Base-by-base conservation (phyloP, 2,329 filamentous ascomycete genomes). In the Arthroderma sp. region DNA sequence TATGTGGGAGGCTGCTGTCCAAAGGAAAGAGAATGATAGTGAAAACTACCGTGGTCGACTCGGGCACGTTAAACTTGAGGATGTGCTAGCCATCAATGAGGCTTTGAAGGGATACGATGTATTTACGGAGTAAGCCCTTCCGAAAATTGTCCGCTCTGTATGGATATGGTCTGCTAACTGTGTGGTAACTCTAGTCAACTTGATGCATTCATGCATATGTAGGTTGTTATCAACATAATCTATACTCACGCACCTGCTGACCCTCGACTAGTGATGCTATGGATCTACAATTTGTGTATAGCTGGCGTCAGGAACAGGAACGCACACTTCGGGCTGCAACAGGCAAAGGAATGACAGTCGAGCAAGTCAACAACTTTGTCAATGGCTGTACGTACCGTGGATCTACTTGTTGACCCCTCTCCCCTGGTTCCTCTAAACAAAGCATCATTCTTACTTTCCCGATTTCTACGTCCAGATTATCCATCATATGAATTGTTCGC, bases 231-330 rank as follows among this genome's bases (percentile, higher is more conserved):
- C 43, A 47, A 41, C 47, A 9, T 37, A 6, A 9, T 39, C 38
- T 37, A 47, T 40, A 36, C 30, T 34, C 10, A 42, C 34, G 6
- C 29, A 47, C 22, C 29, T 28, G 29, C 38, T 37, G 34, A 10
- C 36, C 29, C 30, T 38, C n/a, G 38, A 44, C 9, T 38, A 72
- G 69, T 45, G 80, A 94, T 56, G 83, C 87, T 4, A 74, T 83
- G 53, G 70, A 91, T 52, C 71, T 77, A 4, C 69, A 71, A 42
- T 88, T 79, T 57, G 88, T 94, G 43, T 94, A 94, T 55, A 75
- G 74, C 49, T 94, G 88, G 88, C 77, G 87, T 9, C 67, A 80
- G 53, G 72, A 94, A 65, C 85, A 94, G 64, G 87, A 94, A 64
- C 73, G 74, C 40, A 74, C 74, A 47, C 69, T 94, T 54, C 75